Percentiles rank a stretch among this genome's conserved stretches.
Conservation (phyloP, 306 rosid genomes). For the Fragaria vesca region DNA sequence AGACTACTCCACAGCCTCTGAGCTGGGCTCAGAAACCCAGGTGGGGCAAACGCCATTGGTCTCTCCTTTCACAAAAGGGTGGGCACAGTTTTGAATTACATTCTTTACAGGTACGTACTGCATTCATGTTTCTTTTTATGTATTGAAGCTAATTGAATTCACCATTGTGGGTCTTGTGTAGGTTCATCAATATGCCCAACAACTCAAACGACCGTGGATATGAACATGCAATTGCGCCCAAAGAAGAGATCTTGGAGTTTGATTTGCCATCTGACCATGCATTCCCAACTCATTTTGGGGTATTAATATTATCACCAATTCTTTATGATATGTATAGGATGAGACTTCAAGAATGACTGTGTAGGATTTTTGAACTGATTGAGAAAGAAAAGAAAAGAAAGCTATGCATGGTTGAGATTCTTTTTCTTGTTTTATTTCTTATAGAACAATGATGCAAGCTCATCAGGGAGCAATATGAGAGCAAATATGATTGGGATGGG, state of each 20-base stretch:
- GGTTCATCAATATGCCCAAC: constrained; percentile 40
- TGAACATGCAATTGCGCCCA: constrained; percentile 44
- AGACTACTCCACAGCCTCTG: not conserved
- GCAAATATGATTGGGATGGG: constrained; percentile 84
- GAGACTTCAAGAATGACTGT: not conserved
- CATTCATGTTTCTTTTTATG: constrained; percentile 1
- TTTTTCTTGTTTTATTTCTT: constrained; percentile 1
- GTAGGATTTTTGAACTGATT: not conserved
- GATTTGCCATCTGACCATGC: constrained; percentile 40
- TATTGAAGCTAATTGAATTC: not conserved
- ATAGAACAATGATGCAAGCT: constrained; percentile 69
- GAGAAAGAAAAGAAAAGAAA: too few relatives aligned
- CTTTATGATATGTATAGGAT: not conserved
- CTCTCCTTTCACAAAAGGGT: not conserved
- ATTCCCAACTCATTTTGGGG: constrained; percentile 51
- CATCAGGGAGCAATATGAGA: constrained; percentile 65
- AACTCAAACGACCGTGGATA: constrained; percentile 36
- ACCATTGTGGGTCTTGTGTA: constrained; percentile 12
- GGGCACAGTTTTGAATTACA: not conserved
- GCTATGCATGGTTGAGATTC: not conserved
- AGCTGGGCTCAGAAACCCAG: not conserved
- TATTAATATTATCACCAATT: constrained; percentile 13
- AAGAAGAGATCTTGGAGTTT: constrained; percentile 63
- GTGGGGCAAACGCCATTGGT: not conserved
- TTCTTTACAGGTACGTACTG: not conserved